Conservation (phyloP, 2,329 filamentous ascomycete species). For the Lecanosticta acicola region DNA sequence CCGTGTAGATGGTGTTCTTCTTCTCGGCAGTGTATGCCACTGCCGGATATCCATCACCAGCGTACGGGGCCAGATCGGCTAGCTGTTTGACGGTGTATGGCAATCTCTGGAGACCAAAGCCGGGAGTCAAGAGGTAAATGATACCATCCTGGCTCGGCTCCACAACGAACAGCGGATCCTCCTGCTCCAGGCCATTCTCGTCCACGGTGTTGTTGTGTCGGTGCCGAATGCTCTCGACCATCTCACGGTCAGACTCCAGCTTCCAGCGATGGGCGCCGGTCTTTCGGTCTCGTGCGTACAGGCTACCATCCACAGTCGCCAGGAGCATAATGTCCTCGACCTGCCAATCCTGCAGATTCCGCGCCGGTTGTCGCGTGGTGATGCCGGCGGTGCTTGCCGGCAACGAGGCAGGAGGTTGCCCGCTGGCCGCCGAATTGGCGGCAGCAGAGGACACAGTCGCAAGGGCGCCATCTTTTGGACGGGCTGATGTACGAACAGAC, state of each 20-base stretch:
- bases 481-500: constrained; percentile 23
- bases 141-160: constrained; percentile 83
- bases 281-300: constrained; percentile 84
- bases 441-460: constrained; percentile 90
- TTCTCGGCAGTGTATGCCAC: constrained; percentile 90
- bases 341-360: constrained; percentile 98
- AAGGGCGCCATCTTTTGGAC: constrained; percentile 79
- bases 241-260: constrained; percentile 74
- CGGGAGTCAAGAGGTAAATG: constrained; percentile 79
- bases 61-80: constrained; percentile 72
- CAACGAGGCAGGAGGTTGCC: constrained; percentile 59
- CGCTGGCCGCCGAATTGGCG: constrained; percentile 75
- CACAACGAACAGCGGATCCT: constrained; percentile 91
- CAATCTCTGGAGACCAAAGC: constrained; percentile 57
- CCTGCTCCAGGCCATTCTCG: constrained; percentile 59
- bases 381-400: constrained; percentile 53
- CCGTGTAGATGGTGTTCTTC: constrained; percentile 79
- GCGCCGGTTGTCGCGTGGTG: constrained; percentile 84
- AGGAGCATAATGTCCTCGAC: constrained; percentile 99
- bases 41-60: constrained; percentile 61
- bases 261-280: constrained; percentile 82
- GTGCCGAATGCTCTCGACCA: constrained; percentile 85
- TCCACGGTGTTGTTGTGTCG: constrained; percentile 57
- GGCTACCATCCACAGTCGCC: constrained; percentile 98
- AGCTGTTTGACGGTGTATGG: constrained; percentile 76